A percentile compares a stretch with the other conserved stretches of the same genome.
phyloP scores from a whole-genome alignment of 1,284 basidiomycete genomes.

The Phylloporus sp. region DNA sequence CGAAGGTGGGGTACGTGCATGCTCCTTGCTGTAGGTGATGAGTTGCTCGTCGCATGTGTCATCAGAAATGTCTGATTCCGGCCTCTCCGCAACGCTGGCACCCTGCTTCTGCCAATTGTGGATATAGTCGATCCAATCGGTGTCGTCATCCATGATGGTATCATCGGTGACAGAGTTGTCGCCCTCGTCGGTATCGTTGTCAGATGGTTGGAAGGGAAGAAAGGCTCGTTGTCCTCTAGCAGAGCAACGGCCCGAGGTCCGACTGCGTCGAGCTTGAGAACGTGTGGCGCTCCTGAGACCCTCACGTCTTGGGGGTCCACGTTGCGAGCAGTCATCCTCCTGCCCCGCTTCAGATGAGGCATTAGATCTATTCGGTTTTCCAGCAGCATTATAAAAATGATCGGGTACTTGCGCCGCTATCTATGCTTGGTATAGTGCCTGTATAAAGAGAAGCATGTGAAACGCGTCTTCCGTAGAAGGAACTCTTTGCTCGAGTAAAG shows the following conservation, averaged over 20 bases:
- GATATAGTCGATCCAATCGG: constrained; percentile 2
- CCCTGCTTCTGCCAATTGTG: neutral
- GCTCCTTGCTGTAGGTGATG: neutral
- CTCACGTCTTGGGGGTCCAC: too few relatives aligned
- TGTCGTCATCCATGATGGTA: neutral
- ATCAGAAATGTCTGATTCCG: neutral
- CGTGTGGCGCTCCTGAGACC: too few relatives aligned
- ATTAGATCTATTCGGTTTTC: too few relatives aligned
- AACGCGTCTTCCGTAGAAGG: too few relatives aligned
- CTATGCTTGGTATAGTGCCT: neutral
- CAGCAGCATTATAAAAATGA: too few relatives aligned
- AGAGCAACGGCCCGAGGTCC: neutral
- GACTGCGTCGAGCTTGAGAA: neutral
- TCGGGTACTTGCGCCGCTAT: neutral
- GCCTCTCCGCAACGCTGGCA: neutral
- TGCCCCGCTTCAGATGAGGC: too few relatives aligned
- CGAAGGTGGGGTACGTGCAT: neutral
- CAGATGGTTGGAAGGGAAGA: neutral
- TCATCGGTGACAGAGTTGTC: neutral
- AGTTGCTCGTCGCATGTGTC: neutral
- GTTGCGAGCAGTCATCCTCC: too few relatives aligned
- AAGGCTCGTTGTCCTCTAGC: neutral
- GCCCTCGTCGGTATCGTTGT: too few relatives aligned
- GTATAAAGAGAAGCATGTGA: too few relatives aligned
- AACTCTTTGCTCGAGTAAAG: too few relatives aligned